Base-by-base conservation (phyloP, 371 early-diverging fungal genomes). In the Umbelopsis sp. region DNA sequence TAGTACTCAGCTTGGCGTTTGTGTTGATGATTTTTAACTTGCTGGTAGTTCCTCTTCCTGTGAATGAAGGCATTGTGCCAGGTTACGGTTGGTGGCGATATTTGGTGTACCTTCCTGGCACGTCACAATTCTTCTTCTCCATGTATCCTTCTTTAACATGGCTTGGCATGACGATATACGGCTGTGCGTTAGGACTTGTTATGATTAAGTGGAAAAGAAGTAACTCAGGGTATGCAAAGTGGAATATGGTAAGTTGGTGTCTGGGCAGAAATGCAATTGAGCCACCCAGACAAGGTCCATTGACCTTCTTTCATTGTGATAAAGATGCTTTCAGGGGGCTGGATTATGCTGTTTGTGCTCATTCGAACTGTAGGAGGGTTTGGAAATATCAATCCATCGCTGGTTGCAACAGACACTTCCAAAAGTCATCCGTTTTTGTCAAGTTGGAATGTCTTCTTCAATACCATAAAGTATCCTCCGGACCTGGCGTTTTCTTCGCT, bases 391-490 rank as follows among this genome's bases (percentile, higher is more conserved):
- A 48, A 48, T 48, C 48, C 48, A 18, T 48, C 48, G 6, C 48
- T 48, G 1, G 48, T 16, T n/a, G 48, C 1, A 48, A 7, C 48
- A 16, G 7, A 6, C 20, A 62, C 16, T n/a, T 53, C 45, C 6
- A 18, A 48, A 18, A 20, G 48, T 44, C 14, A 65, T 18, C 65
- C 65, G n/a, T 65, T 45, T 48, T 25, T 65, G 4, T 22, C 44
- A n/a, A 20, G 22, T 16, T 29, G 45, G 46, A 9, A 46, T 24
- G 65, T 62, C 1, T 76, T 79, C 65, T 73, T 79, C 66, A 79
- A 79, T 65, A 67, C 73, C 32, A 71, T 71, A 29, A 79, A 79
- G 70, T 73, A 79, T 63, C 76, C 76, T 14, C 80, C 80, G n/a
- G 66, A 69, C 6, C 63, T 79, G 3, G 72, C 74, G 24, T 79